phyloP scores from a whole-genome alignment of 2,329 filamentous ascomycete genomes.

The Pyricularia sp. region DNA sequence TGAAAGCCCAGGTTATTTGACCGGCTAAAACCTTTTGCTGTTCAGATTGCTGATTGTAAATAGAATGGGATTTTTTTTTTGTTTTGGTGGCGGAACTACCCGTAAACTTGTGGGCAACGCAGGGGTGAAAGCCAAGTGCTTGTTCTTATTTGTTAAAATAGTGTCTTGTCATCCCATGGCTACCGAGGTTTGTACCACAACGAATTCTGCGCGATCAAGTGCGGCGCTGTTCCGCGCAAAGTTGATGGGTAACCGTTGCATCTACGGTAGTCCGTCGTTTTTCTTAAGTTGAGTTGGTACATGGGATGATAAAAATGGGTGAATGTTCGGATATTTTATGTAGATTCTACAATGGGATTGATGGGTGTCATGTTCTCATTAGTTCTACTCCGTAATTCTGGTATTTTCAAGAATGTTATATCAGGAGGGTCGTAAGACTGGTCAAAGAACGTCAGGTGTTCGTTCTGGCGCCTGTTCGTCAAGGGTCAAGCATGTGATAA shows the following conservation, averaged over 20 bases:
- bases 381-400: not conserved
- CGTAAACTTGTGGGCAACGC: not conserved
- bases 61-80: not conserved
- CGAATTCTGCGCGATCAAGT: not conserved
- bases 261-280: not conserved
- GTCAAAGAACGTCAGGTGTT: not conserved
- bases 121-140: not conserved
- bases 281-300: not conserved
- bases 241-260: not conserved
- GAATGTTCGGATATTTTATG: not conserved
- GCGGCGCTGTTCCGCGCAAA: not conserved
- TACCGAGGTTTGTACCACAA: not conserved
- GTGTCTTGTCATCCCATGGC: not conserved
- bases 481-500: not conserved
- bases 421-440: not conserved
- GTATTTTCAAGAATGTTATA: not conserved
- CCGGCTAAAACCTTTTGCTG: not conserved
- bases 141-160: not conserved
- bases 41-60: not conserved
- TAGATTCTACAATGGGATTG: not conserved
- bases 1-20: not conserved
- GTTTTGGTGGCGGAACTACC: not conserved
- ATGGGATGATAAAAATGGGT: not conserved
- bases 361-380: not conserved
- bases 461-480: not conserved